Evolutionary conservation across 306 rosid species (phyloP), one percentile per base, ranked within the genome.

Genomic region (Cucurbita pepo): DNA sequence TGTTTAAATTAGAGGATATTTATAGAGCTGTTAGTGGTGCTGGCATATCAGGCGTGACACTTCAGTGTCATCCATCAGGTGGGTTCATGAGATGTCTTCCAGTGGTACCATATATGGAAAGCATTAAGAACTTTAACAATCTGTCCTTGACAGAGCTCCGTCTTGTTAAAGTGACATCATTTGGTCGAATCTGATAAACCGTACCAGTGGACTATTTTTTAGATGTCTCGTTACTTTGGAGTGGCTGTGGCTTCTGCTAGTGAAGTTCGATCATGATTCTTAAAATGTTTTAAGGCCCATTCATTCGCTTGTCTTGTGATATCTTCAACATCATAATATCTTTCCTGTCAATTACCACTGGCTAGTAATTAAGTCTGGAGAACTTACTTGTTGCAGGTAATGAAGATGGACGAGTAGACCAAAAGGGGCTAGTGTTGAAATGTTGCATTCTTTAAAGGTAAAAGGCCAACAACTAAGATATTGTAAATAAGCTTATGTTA

Each of bases 341-440:
- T 5, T 69, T 47, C 22, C 2, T n/a, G 34, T 62, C 5, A 21
- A 50, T 3, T 34, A 7, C 7, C 41, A 67, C 3, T 45, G 43
- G 18, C 1, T 59, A 13, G 5, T 8, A 61, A 61, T 61, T 15
- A 71, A 71, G 60, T 71, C 47, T 62, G 30, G 34, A 45, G 61
- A 56, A 16, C 71, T 72, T 38, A 37, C 60, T 82, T 79, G 56
- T 34, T 69, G 73, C 80, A 93, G 98, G 98, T 21, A 86, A 88
- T 40, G 98, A 93, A 64, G 98, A 93, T 65, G 98, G 93, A 72
- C 85, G 91, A 81, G 76, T 81, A 54, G 98, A 90, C 79, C 98
- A 90, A 57, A 93, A 90, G 79, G 98, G 98, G 56, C 79, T 88
- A 76, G 98, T 88, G 83, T 79, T 92, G 85, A 92, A 80, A 87